phyloP scores from a whole-genome alignment of 768 basidiomycete species.

The Calocera viscosa region DNA sequence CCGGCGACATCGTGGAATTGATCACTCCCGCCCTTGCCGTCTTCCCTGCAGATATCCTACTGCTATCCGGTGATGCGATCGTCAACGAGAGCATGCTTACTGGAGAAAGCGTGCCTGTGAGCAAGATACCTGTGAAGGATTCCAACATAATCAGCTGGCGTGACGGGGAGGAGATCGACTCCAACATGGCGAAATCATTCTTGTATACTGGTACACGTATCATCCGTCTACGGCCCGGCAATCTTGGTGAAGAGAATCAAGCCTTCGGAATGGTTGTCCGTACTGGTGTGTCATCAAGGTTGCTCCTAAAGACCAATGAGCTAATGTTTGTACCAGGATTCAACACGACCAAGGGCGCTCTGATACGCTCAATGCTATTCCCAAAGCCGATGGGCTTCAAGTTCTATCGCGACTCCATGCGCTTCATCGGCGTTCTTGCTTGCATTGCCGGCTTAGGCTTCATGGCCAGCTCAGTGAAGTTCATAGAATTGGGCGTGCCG shows the following conservation, averaged over 20 bases:
- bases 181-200: constrained; percentile 67
- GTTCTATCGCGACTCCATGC: constrained; percentile 84
- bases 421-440: constrained; percentile 83
- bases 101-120: constrained; percentile 94
- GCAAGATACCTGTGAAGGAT: constrained; percentile 74
- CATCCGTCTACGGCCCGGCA: constrained; percentile 59
- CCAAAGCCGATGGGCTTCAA: constrained; percentile 98
- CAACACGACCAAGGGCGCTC: constrained; percentile 92
- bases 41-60: constrained; percentile 81
- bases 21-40: constrained; percentile 56
- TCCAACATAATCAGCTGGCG: constrained; percentile 61
- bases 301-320: neutral
- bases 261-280: constrained; percentile 74
- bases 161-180: constrained; percentile 43
- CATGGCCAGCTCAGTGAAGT: constrained; percentile 80
- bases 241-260: constrained; percentile 40
- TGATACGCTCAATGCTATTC: constrained; percentile 94
- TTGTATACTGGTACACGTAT: constrained; percentile 84
- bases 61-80: constrained; percentile 92
- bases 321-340: constrained; percentile 40
- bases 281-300: constrained; percentile 44
- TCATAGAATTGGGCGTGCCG: constrained; percentile 75
- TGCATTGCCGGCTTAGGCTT: constrained; percentile 88
- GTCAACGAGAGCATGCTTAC: constrained; percentile 99
- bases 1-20: constrained; percentile 88